phyloP scores from a whole-genome alignment of 1,139 yeast species.

The Nakaseomyces nivariensis region DNA sequence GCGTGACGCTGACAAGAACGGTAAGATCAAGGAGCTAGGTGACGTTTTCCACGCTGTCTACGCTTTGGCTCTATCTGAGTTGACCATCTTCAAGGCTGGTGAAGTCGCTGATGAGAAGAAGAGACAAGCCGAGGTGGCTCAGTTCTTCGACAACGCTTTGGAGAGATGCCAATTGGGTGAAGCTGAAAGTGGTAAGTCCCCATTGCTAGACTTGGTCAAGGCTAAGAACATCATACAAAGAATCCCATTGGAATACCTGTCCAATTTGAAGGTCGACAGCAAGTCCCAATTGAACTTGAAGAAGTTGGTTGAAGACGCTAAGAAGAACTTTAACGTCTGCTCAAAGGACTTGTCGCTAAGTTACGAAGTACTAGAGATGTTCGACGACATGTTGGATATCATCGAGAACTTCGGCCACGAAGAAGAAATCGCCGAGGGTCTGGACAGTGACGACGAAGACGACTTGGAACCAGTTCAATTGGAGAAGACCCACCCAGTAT shows the following conservation, averaged over 20 bases:
- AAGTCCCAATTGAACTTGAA: slow-evolving; percentile 30
- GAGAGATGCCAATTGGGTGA: slow-evolving; percentile 62
- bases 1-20: slow-evolving; percentile 36
- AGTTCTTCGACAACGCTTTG: slow-evolving; percentile 56
- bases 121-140: slow-evolving; percentile 35
- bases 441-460: slow-evolving; percentile 40
- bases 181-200: slow-evolving; percentile 37
- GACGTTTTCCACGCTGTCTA: slow-evolving; percentile 64
- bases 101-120: slow-evolving; percentile 23
- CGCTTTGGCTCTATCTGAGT: slow-evolving; percentile 59
- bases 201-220: slow-evolving; percentile 42
- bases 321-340: slow-evolving; percentile 12
- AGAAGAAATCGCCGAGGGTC: slow-evolving; percentile 39
- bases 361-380: slow-evolving; percentile 42
- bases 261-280: slow-evolving; percentile 36
- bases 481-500: slow-evolving; percentile 45
- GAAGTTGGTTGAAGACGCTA: slow-evolving; percentile 24
- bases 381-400: slow-evolving; percentile 59
- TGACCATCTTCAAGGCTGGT: slow-evolving; percentile 46
- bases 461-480: slow-evolving; percentile 35
- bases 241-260: slow-evolving; percentile 48
- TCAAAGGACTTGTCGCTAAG: slow-evolving; percentile 19
- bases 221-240: slow-evolving; percentile 47
- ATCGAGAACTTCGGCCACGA: slow-evolving; percentile 54
- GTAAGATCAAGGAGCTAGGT: slow-evolving; percentile 32